Evolutionary conservation across 2,329 filamentous ascomycete species (phyloP).

Genomic region (Trichoderma brevicompactum): DNA sequence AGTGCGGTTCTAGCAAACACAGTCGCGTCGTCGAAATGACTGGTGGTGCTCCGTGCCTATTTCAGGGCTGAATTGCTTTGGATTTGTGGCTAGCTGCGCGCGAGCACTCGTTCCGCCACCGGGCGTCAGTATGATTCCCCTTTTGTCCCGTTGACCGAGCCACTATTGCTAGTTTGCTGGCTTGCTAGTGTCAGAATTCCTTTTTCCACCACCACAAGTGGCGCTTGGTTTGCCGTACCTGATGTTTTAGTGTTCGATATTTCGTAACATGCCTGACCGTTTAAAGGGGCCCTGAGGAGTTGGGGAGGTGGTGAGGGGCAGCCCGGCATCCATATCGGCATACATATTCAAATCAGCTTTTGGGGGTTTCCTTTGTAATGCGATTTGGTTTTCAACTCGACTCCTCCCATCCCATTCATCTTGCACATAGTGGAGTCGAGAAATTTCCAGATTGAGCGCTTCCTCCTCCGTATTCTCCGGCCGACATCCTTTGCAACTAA

Average conservation of each 20-base stretch:
- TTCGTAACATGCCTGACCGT: not conserved
- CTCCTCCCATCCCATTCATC: not conserved
- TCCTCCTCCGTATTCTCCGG: too few species aligned
- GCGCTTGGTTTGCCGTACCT: not conserved
- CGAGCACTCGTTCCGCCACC: not conserved
- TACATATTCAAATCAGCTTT: not conserved
- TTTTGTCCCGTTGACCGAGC: not conserved
- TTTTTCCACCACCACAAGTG: not conserved
- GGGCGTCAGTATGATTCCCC: too few species aligned
- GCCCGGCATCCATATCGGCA: not conserved
- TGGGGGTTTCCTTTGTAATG: not conserved
- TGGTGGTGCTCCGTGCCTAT: too few species aligned
- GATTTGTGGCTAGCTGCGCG: not conserved
- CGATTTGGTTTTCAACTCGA: not conserved
- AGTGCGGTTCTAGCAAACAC: too few species aligned
- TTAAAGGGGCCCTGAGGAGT: not conserved
- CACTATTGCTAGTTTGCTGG: not conserved
- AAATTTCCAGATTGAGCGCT: not conserved
- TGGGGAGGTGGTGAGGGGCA: slow-evolving; percentile 10
- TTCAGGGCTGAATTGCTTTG: too few species aligned
- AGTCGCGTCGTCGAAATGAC: too few species aligned
- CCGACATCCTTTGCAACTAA: not conserved
- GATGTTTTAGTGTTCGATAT: not conserved
- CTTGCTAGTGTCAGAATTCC: not conserved
- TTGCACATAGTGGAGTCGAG: not conserved